A percentile compares a stretch with the other conserved stretches of the same genome.
phyloP scores from a whole-genome alignment of 305 asterid species.

The Ilex paraguariensis region DNA sequence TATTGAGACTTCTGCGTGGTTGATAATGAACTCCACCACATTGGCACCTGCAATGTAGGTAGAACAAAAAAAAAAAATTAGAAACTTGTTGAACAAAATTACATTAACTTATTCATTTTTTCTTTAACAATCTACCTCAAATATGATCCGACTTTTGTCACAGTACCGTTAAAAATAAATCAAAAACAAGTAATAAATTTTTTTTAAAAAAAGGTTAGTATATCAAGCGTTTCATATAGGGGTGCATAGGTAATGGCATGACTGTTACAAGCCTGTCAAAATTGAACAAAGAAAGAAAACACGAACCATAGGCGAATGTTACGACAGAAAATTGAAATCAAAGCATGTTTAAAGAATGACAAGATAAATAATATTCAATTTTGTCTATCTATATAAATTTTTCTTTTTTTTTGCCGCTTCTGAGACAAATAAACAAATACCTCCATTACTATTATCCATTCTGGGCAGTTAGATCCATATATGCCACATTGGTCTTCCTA shows the following conservation, averaged over 20 bases:
- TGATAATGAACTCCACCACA: conserved; percentile 89
- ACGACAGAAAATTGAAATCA: no score
- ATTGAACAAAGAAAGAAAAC: conserved; percentile 7
- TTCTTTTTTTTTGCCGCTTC: background rate
- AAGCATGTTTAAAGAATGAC: no score
- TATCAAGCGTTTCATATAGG: conserved; percentile 84
- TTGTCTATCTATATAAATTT: no score
- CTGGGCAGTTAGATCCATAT: conserved; percentile 80
- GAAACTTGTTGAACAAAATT: background rate
- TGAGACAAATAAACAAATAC: conserved; percentile 20
- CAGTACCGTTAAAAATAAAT: no score
- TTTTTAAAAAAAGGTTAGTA: conserved; percentile 13
- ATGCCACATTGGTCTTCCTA: conserved; percentile 69
- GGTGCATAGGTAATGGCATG: conserved; percentile 81
- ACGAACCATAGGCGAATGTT: no score
- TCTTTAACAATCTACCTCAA: no score
- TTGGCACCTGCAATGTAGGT: conserved; percentile 54
- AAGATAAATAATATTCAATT: no score
- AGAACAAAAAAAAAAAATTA: conserved; percentile 4
- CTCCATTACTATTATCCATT: conserved; percentile 96
- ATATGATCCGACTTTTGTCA: no score
- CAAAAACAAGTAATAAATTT: background rate
- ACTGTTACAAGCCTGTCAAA: conserved; percentile 77
- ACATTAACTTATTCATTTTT: no score
- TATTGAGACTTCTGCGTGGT: conserved; percentile 80